These are phyloP conservation scores for Tagetes erecta DNA, from an alignment of 129 eudicot genomes.

Conservation along the genomic window DNA sequence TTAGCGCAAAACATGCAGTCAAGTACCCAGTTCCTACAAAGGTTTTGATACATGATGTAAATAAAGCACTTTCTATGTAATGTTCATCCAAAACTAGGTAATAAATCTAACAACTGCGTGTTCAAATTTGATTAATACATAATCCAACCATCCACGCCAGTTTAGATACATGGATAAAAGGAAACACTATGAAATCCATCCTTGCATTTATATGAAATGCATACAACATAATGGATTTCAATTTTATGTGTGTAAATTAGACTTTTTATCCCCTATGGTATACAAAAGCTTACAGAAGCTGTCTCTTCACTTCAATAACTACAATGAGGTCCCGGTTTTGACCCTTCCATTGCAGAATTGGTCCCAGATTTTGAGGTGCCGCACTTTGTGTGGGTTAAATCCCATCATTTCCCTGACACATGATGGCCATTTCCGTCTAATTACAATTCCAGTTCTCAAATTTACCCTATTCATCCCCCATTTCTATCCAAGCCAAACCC, in stretches of 20 bases:
- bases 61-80: neutral
- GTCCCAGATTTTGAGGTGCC: neutral
- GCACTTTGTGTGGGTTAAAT: neutral
- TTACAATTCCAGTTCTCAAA: neutral
- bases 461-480: too few species aligned
- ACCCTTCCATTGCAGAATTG: neutral
- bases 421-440: neutral
- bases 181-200: neutral
- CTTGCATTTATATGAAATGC: neutral
- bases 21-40: constrained; percentile 90
- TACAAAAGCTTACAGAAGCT: neutral
- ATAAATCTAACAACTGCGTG: neutral
- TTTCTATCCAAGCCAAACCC: neutral
- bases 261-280: neutral
- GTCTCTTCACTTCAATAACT: neutral
- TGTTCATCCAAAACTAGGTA: neutral
- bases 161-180: neutral
- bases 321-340: neutral
- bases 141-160: neutral
- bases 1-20: constrained; percentile 92
- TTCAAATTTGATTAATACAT: neutral
- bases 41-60: neutral
- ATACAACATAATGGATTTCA: neutral
- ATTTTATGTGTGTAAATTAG: neutral
- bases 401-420: neutral